Base-by-base conservation (phyloP, 768 basidiomycete genomes). In the Kondoa subrosea region DNA sequence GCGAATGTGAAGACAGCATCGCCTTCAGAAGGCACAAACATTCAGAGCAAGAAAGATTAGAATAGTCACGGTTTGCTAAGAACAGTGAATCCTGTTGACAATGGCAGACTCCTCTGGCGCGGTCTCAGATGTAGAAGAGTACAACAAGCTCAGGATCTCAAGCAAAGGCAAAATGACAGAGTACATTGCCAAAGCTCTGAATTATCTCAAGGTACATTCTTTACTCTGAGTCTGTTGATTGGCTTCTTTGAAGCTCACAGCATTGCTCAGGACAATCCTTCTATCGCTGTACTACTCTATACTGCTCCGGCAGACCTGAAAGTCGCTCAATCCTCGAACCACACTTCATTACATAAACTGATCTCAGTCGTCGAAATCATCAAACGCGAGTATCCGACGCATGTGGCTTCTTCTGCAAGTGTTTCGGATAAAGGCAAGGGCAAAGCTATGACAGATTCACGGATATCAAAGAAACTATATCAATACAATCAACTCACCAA, bases 291-390 rank as follows among this genome's bases (percentile, higher is more conserved):
- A 8, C 21, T 50, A 8, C 8, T 50, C 40, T 50, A 50, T 21
- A 50, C 40, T 8, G 40, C 40, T 8, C 40, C 40, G 21, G 40
- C 40, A 8, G 21, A 21, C 40, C 8, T 8, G 12, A 8, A 8
- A 8, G 40, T 50, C 8, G 40, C 40, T 8, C 8, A 50, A 21
- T 8, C 40, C 21, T 50, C 40, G 21, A 50, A 50, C 21, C 40
- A 50, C 40, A 50, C 40, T 8, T 50, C 40, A 8, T 32, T 68
- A 27, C 34, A 65, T 32, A 68, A 68, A 56, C 68, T 68, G 29
- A 66, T 68, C n/a, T 61, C 57, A 2, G 58, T 68, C 40, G 68
- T 68, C 15, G 68, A 68, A 61, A 68, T 68, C 67, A 33, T 68
- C 32, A 68, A 68, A 50, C 34, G 68, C 33, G 62, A 68, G 32